A percentile compares a stretch with the other conserved stretches of the same genome.
Conservation (phyloP, 164 flowering plant species). For the Cinnamomum chago region DNA sequence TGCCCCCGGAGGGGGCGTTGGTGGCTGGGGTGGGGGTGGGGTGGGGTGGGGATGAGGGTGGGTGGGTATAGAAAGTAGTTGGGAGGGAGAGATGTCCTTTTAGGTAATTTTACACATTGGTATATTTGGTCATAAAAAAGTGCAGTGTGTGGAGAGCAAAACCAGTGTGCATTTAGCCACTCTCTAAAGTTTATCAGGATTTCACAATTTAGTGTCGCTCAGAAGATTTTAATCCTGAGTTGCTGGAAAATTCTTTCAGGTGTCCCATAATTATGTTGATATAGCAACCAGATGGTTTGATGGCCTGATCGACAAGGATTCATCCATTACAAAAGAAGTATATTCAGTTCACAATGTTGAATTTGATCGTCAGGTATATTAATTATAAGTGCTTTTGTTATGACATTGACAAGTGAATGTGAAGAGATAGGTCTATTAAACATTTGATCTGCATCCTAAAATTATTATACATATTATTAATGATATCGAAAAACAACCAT, state of each 20-base stretch:
- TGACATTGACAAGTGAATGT: background rate
- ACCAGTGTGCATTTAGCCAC: too few species aligned
- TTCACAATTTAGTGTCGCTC: background rate
- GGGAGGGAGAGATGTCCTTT: too few species aligned
- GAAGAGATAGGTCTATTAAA: background rate
- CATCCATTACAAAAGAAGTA: conserved; percentile 67
- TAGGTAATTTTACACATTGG: too few species aligned
- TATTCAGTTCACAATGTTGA: conserved; percentile 69
- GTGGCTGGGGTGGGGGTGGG: too few species aligned
- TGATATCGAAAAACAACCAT: background rate
- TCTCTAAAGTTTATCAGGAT: background rate
- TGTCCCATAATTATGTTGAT: conserved; percentile 15
- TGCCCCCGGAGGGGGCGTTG: too few species aligned
- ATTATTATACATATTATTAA: background rate
- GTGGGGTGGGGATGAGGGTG: too few species aligned
- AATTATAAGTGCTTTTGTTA: background rate
- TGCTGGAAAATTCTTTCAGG: conserved; percentile 14
- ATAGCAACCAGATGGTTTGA: conserved; percentile 73
- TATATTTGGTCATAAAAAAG: too few species aligned
- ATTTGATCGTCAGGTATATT: conserved; percentile 81
- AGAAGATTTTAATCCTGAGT: background rate
- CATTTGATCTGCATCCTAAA: background rate
- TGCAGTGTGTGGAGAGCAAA: too few species aligned
- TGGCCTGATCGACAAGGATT: conserved; percentile 61
- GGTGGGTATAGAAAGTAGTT: too few species aligned